Evolutionary conservation across 1,284 basidiomycete genomes (phyloP), one percentile per base, ranked within the genome.

Genomic region (Naganishia cerealis): DNA sequence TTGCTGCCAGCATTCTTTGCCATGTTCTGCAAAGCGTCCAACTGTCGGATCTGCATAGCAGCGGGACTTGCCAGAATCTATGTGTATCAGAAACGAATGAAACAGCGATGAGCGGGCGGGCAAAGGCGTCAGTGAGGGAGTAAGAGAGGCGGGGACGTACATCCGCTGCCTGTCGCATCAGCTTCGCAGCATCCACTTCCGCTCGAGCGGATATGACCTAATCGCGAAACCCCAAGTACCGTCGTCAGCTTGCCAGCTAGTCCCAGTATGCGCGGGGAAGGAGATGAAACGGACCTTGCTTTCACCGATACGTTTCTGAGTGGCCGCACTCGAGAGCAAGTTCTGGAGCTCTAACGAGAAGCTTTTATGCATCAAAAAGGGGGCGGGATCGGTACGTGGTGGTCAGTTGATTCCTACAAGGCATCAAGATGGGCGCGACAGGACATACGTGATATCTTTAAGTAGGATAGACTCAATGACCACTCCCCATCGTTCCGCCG

Each of bases 41-140:
- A 86, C 78, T 95, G 92, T 71, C 94, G 86, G 78, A 97, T 97
- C 81, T 96, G 93, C 92, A 98, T 96, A 69, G 94, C 94, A 29
- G 94, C 92, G 21, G 92, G 93, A 9, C 88, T 90, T 15, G 92
- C 91, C 74, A 95, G 85, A 75, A 95, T 94, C 81, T 95, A 89
- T 21, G 29, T 46, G 29, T 16, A 48, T 71, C 54, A 68, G 57
- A n/a, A 26, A 29, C 40, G 42, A 39, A 36, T 24, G 4, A 6
- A 5, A 33, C 16, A 56, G 39, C 18, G 5, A 56, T 21, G 12
- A 40, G 57, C n/a, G 24, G 24, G 24, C 38, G 18, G 39, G 10
- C 9, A 40, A 10, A 55, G 3, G 13, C 39, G 36, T 16, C 13
- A 42, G 42, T 50, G 39, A 54, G 33, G 1, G 24, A 0, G 8